Percentiles rank a stretch among this genome's conserved stretches.
Conservation (phyloP, 2,329 filamentous ascomycete genomes). For the Colletotrichum sp. region DNA sequence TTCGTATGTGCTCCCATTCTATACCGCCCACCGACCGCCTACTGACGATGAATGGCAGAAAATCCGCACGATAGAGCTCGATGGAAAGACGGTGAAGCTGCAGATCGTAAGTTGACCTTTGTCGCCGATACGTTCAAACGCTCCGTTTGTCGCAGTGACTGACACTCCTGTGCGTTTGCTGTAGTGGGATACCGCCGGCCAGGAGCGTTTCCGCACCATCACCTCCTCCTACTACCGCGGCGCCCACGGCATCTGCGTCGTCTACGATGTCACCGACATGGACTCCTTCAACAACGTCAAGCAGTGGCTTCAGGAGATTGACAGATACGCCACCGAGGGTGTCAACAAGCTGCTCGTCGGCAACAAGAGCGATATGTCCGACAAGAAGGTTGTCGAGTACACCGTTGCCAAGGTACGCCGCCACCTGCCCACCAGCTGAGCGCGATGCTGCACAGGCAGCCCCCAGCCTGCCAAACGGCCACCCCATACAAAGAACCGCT, state of each 20-base stretch:
- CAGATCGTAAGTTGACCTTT: slow-evolving; percentile 81
- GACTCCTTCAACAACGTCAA: slow-evolving; percentile 99
- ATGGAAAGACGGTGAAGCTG: slow-evolving; percentile 99
- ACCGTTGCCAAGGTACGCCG: slow-evolving; percentile 91
- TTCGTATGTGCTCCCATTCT: slow-evolving; percentile 70
- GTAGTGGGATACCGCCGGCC: slow-evolving; percentile 98
- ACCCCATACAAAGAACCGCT: neutral
- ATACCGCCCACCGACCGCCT: neutral
- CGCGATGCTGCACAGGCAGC: neutral
- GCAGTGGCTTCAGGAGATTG: slow-evolving; percentile 99
- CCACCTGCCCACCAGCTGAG: neutral
- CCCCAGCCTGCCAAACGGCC: neutral
- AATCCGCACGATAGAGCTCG: slow-evolving; percentile 99
- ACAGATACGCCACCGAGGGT: slow-evolving; percentile 97
- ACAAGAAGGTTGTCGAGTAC: slow-evolving; percentile 99
- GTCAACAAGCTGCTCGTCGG: slow-evolving; percentile 99
- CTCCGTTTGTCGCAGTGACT: slow-evolving; percentile 21
- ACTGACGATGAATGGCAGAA: slow-evolving; percentile 64
- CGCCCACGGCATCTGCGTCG: slow-evolving; percentile 98
- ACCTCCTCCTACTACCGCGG: slow-evolving; percentile 99
- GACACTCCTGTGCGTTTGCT: slow-evolving; percentile 27
- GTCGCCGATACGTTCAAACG: neutral
- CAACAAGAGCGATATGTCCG: slow-evolving; percentile 99
- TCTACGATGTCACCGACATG: slow-evolving; percentile 99
- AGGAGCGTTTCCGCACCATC: slow-evolving; percentile 99